Evolutionary conservation across 2,329 filamentous ascomycete genomes (phyloP), one percentile per base, ranked within the genome.

Genomic region (Fusarium sororula): DNA sequence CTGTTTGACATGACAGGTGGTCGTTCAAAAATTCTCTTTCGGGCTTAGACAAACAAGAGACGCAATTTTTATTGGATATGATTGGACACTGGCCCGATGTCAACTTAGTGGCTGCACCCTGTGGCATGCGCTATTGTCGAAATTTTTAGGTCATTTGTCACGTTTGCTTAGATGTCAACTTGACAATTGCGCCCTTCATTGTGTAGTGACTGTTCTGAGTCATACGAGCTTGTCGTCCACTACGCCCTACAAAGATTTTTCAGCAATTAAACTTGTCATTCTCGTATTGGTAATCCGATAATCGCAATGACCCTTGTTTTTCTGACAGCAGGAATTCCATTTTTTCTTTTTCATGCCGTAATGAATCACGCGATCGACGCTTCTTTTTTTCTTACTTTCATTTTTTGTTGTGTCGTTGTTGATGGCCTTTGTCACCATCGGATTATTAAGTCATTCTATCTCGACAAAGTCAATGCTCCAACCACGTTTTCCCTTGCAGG

Each of bases 391-490:
- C 13, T 28, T 28, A 9, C 6, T 20, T 7, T 20, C 13, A 8
- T 17, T 18, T n/a, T n/a, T n/a, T 17, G 15, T 32, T n/a, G 22
- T 11, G 5, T 35, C 4, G 14, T 48, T 7, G 6, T n/a, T 12
- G 14, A 17, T n/a, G 26, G 28, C 10, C 11, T 51, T 51, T 38
- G 14, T 26, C 17, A 32, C 7, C n/a, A 11, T 18, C n/a, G 10
- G 9, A 54, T 38, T 20, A 54, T 37, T 35, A 12, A 32, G 22
- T 61, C 15, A 68, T 26, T 68, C 66, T 39, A 71, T 72, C 42
- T 75, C 73, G 20, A 75, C 67, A 63, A 75, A 75, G 18, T 75
- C 73, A 18, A 75, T 66, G 32, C 73, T 72, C 73, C 73, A 75
- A 3, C 70, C 73, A 4, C 60, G 61, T 22, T 55, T 66, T 11